Conservation (phyloP, 768 basidiomycete genomes). For the Termitomyces sp. region DNA sequence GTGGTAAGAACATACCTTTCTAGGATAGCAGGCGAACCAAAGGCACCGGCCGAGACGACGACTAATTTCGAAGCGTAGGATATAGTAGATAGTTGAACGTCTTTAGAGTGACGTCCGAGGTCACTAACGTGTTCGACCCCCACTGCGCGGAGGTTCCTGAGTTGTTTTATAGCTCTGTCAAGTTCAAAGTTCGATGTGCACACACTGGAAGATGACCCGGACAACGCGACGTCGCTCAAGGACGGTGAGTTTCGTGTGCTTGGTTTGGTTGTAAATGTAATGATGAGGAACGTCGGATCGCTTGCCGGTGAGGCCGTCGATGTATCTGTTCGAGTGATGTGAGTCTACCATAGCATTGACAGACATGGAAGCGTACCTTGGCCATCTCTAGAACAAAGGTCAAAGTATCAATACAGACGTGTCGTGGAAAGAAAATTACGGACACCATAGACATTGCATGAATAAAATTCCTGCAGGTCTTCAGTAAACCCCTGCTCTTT, state of each 20-base stretch:
- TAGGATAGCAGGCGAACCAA: constrained; percentile 52
- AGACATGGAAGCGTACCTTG: constrained; percentile 31
- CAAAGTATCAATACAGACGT: neutral
- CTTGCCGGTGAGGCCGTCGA: constrained; percentile 42
- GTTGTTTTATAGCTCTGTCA: neutral
- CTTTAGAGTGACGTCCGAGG: constrained; percentile 20
- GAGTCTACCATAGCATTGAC: neutral
- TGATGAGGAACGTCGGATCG: constrained; percentile 53
- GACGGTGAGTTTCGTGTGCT: constrained; percentile 38
- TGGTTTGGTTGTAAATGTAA: constrained; percentile 44
- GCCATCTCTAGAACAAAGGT: constrained; percentile 37
- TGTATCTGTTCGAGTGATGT: constrained; percentile 35
- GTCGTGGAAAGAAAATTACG: constrained; percentile 12
- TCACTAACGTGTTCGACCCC: constrained; percentile 50
- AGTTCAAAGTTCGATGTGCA: neutral
- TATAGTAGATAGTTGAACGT: constrained; percentile 12
- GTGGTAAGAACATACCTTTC: constrained; percentile 30
- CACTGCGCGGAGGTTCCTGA: constrained; percentile 35
- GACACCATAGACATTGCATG: constrained; percentile 43
- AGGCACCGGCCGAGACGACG: constrained; percentile 46
- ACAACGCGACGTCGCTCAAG: constrained; percentile 36
- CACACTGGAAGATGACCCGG: constrained; percentile 46
- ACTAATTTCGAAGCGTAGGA: constrained; percentile 40
- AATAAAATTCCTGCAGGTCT: constrained; percentile 43
- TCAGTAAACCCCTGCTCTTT: constrained; percentile 35